These are phyloP conservation scores for Phytophthora nicotianae DNA, from an alignment of 352 stramenopile species.

Conservation along the genomic window DNA sequence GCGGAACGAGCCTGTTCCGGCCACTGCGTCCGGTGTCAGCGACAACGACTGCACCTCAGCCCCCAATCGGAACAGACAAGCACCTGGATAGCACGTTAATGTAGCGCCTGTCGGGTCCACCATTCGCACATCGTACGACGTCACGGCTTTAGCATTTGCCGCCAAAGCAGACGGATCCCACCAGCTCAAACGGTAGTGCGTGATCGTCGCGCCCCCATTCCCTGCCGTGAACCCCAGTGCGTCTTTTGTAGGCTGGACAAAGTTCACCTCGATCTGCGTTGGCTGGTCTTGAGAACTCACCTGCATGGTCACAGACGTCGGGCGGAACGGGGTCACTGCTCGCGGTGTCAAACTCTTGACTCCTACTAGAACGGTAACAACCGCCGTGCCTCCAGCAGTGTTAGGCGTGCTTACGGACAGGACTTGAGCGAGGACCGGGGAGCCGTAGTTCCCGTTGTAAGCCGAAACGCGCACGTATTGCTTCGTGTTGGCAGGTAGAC, in stretches of 20 bases:
- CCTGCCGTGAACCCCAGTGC: conserved; percentile 60
- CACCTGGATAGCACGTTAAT: conserved; percentile 34
- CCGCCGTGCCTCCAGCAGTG: conserved; percentile 16
- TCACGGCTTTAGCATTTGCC: conserved; percentile 43
- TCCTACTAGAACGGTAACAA: conserved; percentile 12
- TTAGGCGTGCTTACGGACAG: conserved; percentile 32
- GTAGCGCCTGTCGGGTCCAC: conserved; percentile 30
- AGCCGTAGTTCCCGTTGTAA: conserved; percentile 88
- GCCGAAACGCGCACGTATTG: conserved; percentile 92
- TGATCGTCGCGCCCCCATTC: conserved; percentile 65
- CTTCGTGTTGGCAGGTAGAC: conserved; percentile 69
- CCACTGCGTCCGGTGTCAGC: conserved; percentile 58
- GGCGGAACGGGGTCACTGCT: conserved; percentile 69
- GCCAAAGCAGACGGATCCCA: conserved; percentile 40
- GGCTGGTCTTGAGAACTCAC: conserved; percentile 78
- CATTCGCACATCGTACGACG: conserved; percentile 65
- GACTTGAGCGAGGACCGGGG: conserved; percentile 57
- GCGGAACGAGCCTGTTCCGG: conserved; percentile 69
- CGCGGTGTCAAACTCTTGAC: conserved; percentile 48
- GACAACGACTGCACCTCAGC: conserved; percentile 91
- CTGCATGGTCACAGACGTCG: conserved; percentile 69
- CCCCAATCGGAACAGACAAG: conserved; percentile 91
- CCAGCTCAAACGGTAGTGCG: conserved; percentile 69
- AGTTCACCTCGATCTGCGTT: conserved; percentile 80
- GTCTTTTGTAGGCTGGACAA: conserved; percentile 72